Percentiles rank a stretch among this genome's conserved stretches.
These are phyloP conservation scores for Penicillium paxilli DNA, from an alignment of 495 filamentous ascomycete species.

Conservation along the genomic window DNA sequence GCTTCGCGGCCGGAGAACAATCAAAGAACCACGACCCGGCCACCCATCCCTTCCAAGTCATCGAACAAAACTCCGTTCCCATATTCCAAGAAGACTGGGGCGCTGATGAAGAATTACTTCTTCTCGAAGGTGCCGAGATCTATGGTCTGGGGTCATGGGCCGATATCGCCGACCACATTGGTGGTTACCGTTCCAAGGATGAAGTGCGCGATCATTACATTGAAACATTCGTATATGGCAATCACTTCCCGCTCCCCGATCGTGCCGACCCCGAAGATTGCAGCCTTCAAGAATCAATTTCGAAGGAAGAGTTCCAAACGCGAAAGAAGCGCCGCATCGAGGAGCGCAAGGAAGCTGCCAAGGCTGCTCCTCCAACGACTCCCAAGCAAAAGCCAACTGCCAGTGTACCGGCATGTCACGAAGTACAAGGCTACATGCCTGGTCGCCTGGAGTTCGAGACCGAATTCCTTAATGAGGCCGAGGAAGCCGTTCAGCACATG, in stretches of 20 bases:
- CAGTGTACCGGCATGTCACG: conserved; percentile 90
- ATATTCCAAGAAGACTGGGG: conserved; percentile 97
- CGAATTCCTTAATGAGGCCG: conserved; percentile 95
- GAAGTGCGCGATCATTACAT: conserved; percentile 94
- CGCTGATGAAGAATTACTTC: conserved; percentile 89
- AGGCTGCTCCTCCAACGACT: conserved; percentile 76
- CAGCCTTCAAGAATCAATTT: conserved; percentile 71
- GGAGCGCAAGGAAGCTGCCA: conserved; percentile 82
- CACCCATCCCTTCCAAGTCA: conserved; percentile 86
- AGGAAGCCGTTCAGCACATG: conserved; percentile 97
- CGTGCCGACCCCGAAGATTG: conserved; percentile 79
- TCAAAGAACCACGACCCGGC: conserved; percentile 81
- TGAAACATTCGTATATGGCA: conserved; percentile 79
- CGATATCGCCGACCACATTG: conserved; percentile 97
- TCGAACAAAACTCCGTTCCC: conserved; percentile 96
- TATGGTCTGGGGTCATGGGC: conserved; percentile 98
- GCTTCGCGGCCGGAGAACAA: conserved; percentile 77
- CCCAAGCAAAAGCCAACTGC: conserved; percentile 96
- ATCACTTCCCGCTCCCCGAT: conserved; percentile 81
- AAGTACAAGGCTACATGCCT: conserved; percentile 98
- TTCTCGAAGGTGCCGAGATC: conserved; percentile 95
- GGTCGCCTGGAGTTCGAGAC: conserved; percentile 97
- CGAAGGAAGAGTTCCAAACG: conserved; percentile 89
- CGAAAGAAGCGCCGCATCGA: conserved; percentile 95
- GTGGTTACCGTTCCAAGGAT: conserved; percentile 89